phyloP scores from a whole-genome alignment of 306 rosid species.

The Adenanthera pavonina region DNA sequence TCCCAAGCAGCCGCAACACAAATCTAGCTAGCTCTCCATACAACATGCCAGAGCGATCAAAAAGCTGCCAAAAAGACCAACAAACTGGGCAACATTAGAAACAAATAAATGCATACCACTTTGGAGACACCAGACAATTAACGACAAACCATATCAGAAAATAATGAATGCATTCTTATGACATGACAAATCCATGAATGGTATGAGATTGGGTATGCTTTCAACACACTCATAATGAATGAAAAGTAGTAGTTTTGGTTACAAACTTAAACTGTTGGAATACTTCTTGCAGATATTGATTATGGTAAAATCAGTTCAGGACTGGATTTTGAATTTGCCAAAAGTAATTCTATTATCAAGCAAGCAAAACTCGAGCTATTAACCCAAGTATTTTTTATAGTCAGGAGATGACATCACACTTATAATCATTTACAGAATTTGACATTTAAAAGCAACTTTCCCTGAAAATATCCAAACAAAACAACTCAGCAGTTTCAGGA shows the following conservation, averaged over 20 bases:
- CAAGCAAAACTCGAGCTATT: too few species aligned
- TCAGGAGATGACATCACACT: background rate
- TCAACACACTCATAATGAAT: background rate
- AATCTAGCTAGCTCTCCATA: slow-evolving; percentile 80
- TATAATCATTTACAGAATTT: slow-evolving; percentile 5
- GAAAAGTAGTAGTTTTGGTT: too few species aligned
- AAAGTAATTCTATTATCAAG: too few species aligned
- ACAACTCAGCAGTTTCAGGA: background rate
- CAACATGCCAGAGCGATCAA: slow-evolving; percentile 70
- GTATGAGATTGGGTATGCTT: background rate
- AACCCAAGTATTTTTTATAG: background rate
- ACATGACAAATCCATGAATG: slow-evolving; percentile 9
- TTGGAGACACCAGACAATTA: background rate
- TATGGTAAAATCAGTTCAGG: background rate
- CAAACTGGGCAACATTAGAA: background rate
- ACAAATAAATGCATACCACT: background rate
- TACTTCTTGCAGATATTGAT: background rate
- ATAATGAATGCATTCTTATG: background rate
- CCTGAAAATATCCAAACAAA: background rate
- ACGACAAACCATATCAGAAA: background rate
- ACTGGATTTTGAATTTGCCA: slow-evolving; percentile 1
- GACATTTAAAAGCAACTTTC: slow-evolving; percentile 5
- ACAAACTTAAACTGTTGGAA: background rate
- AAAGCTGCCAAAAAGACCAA: slow-evolving; percentile 54
- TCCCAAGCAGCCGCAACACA: slow-evolving; percentile 65